Evolutionary conservation across 768 basidiomycete genomes (phyloP).

Genomic region (Neoboletus subvelutipes): DNA sequence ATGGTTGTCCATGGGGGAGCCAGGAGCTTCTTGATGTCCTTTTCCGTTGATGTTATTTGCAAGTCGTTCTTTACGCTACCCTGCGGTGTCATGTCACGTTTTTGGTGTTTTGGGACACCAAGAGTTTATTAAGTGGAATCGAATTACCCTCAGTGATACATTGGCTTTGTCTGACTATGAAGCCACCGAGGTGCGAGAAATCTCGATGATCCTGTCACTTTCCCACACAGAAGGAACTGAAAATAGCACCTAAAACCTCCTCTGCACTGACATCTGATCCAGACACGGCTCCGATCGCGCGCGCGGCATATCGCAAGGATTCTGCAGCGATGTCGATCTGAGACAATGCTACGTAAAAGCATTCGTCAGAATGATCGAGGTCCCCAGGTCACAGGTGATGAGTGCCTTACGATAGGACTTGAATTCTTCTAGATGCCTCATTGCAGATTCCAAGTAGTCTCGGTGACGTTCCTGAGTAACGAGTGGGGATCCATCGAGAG

Average conservation of each 20-base stretch:
- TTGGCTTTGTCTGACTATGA: not conserved
- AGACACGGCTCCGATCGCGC: constrained; percentile 81
- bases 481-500: constrained; percentile 43
- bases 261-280: constrained; percentile 74
- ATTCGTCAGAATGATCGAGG: not conserved
- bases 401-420: constrained; percentile 29
- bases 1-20: constrained; percentile 13
- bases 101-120: not conserved
- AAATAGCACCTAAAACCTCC: constrained; percentile 80
- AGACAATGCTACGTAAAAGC: constrained; percentile 44
- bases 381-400: not conserved
- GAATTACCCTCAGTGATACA: constrained; percentile 1
- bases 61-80: not conserved
- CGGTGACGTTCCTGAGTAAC: constrained; percentile 82
- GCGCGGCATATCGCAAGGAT: constrained; percentile 82
- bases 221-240: constrained; percentile 87
- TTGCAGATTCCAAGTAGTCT: constrained; percentile 66
- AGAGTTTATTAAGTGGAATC: not conserved
- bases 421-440: constrained; percentile 37
- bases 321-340: constrained; percentile 85
- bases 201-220: constrained; percentile 42
- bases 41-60: not conserved
- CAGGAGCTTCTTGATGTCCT: not conserved
- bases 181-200: not conserved
- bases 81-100: not conserved